Base-by-base conservation (phyloP, 2,329 filamentous ascomycete species). In the Diaporthe velutina region DNA sequence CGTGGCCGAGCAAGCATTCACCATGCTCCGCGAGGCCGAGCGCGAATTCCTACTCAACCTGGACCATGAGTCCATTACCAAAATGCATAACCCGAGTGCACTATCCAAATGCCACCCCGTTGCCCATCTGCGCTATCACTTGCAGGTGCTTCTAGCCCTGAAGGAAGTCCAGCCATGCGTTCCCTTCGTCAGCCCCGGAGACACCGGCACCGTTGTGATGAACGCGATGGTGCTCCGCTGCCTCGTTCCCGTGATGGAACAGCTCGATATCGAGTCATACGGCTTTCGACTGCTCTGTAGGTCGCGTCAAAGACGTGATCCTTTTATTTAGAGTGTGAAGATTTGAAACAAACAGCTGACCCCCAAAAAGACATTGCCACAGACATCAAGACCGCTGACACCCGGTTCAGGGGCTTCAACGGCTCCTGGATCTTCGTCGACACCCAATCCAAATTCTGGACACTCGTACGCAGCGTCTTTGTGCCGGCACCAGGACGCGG, bases 351-450 rank as follows among this genome's bases (percentile, higher is more conserved):
- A n/a, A n/a, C n/a, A n/a, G n/a, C 28, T 66, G 19, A 66, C 15
- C 7, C 10, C 19, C 9, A 0, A 1, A 66, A 28, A 66, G 42
- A 71, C 33, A 25, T 71, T 8, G 40, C 55, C 42, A 19, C 22
- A 19, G 22, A 60, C 54, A 15, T 52, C 68, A 13, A 4, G 42
- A 60, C 68, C 30, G 1, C 19, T 4, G 4, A 22, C 28, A 13
- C 4, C 19, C 25, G 22, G 4, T 45, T 33, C 54, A 25, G 30
- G 12, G 38, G 28, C 68, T 57, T 30, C 40, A 40, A 52, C 40
- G 68, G 68, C 30, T 19, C 30, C 28, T 71, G 68, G 68, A 55
- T 60, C 54, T 9, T 71, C 6, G 68, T 42, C n/a, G 68, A 71
- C 42, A 28, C 54, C 42, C 12, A 4, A n/a, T 61, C 42, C 13